Evolutionary conservation across 208 protist species (phyloP).

Genomic region (Leishmania mexicana): DNA sequence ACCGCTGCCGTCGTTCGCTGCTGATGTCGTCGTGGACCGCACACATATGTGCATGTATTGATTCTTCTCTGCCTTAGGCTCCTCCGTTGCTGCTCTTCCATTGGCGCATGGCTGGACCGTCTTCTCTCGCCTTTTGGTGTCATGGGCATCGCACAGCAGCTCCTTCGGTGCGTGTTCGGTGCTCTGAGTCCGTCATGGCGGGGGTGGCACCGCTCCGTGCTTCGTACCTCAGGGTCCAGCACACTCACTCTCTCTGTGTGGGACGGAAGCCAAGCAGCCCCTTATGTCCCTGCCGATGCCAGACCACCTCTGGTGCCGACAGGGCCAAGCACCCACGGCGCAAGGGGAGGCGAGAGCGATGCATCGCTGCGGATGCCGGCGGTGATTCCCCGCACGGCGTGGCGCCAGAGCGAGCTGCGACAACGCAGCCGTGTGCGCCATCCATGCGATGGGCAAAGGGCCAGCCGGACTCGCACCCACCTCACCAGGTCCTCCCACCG

Average conservation of each 20-base stretch:
- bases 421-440: too few species aligned
- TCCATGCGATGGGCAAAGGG: too few species aligned
- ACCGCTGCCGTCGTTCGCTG: not conserved
- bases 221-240: not conserved
- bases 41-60: not conserved
- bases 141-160: not conserved
- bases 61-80: not conserved
- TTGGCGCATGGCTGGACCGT: not conserved
- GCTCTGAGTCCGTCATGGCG: not conserved
- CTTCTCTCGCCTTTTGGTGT: not conserved
- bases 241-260: not conserved
- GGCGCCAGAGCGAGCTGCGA: not conserved
- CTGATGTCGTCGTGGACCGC: not conserved
- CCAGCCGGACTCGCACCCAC: too few species aligned
- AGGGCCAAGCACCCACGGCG: not conserved
- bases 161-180: not conserved
- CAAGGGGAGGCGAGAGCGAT: not conserved
- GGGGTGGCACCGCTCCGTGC: not conserved
- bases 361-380: not conserved
- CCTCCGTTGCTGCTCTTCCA: not conserved
- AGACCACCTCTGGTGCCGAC: not conserved
- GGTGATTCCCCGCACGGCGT: not conserved
- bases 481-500: not conserved
- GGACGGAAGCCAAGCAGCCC: not conserved
- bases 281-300: not conserved